phyloP scores from a whole-genome alignment of 768 basidiomycete genomes.

The Lactifluus pinguis region DNA sequence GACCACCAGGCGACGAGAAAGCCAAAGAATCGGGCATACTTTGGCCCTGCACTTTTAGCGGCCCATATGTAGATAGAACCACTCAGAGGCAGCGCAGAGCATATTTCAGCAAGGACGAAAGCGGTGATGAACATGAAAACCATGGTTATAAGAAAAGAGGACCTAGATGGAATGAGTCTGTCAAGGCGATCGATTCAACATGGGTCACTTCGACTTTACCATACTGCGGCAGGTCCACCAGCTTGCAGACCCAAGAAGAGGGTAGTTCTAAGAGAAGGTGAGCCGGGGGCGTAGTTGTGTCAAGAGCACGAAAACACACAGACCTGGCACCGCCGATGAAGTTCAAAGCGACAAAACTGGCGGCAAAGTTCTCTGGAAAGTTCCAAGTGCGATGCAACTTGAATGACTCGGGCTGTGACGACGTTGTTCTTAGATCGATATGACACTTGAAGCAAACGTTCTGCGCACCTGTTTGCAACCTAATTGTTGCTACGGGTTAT shows the following conservation, averaged over 20 bases:
- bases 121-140: constrained; percentile 87
- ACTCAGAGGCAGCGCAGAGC: constrained; percentile 77
- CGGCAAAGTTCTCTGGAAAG: constrained; percentile 75
- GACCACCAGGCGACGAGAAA: constrained; percentile 93
- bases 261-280: constrained; percentile 43
- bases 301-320: constrained; percentile 3
- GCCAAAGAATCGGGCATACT: constrained; percentile 78
- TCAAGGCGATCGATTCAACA: neutral
- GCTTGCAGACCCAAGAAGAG: constrained; percentile 77
- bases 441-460: neutral
- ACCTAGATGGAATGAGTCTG: constrained; percentile 44
- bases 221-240: constrained; percentile 76
- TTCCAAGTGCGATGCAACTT: constrained; percentile 84
- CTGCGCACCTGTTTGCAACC: constrained; percentile 69
- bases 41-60: constrained; percentile 84
- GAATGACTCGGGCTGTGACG: too few relatives aligned
- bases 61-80: constrained; percentile 96
- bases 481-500: constrained; percentile 56
- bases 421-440: neutral
- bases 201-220: constrained; percentile 36
- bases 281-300: neutral
- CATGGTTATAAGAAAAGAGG: constrained; percentile 73
- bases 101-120: constrained; percentile 80
- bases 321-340: constrained; percentile 85
- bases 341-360: constrained; percentile 82